Evolutionary conservation across 352 stramenopile species (phyloP), one percentile per base, ranked within the genome.

Genomic region (Globisporangium nagaii): DNA sequence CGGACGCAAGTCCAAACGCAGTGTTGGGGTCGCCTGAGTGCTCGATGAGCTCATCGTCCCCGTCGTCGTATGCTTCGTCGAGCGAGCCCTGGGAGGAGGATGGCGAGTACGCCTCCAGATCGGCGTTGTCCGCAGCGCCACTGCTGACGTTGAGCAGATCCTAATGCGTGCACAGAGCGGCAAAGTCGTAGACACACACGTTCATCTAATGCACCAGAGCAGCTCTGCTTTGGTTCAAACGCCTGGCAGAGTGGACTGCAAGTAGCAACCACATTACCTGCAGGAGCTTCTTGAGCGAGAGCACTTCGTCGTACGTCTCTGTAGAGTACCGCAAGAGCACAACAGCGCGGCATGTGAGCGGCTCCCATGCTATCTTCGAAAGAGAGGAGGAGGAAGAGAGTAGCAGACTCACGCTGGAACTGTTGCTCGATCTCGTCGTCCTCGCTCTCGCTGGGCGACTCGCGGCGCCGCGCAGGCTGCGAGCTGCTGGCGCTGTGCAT

Each of bases 231-330:
- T 8, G 25, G 7, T 48, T n/a, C 15, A 19, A 12, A 39, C 7
- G 13, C 19, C 34, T 24, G 4, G 20, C 24, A n/a, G 13, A 47
- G 31, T 47, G 22, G 1, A 20, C 7, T 13, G 13, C 5, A 12
- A 12, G 11, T 45, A 39, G 34, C 19, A 17, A 17, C 34, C 9
- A 9, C 28, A 20, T 13, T n/a, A 80, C 71, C 65, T 83, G 66
- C 6, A 84, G 57, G 20, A 84, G 70, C 15, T 68, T 40, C 62
- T 84, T 84, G 25, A 90, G 62, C 13, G 73, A 68, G 40, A 79
- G 46, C 28, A 90, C 69, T 58, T 90, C 72, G 28, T 86, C 70
- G 2, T 71, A 56, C n/a, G 74, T 73, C 20, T 66, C 79, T 89
- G 22, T 17, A 53, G 9, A 4, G 17, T 46, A 22, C 11, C 31